Base-by-base conservation (phyloP, 2,329 filamentous ascomycete species). In the Pleoardoris graminearum region DNA sequence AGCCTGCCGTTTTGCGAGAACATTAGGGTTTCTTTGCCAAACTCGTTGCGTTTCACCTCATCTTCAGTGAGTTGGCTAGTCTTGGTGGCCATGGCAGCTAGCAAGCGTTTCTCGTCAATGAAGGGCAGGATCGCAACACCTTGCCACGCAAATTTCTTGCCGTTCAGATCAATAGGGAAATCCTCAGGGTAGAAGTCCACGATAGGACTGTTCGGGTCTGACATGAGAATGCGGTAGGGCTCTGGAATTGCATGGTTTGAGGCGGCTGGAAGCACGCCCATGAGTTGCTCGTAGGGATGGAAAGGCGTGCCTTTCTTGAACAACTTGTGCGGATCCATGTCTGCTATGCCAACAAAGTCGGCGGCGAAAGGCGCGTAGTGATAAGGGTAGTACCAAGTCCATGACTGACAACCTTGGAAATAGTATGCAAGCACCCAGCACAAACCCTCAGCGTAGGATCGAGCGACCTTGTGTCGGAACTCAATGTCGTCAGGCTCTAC, bases 321-420 rank as follows among this genome's bases (percentile, higher is more conserved):
- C 16, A 82, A 79, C 59, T 96, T 84, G 21, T 63, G 63, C 5
- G 69, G 68, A 27, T 89, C 81, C 80, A 96, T 85, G 61, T 91
- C 86, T 47, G 81, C 84, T 39, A 99, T 80, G 50, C 92, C 87
- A 53, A 89, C 87, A 72, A 99, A 99, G 73, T 99, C 94, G 47
- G 91, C 89, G 2, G 94, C 94, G 70, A 99, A 99, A 3, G 95
- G 94, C 1, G 94, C 95, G 70, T 99, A 99, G 71, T 99, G 94
- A 68, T 97, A 96, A 0, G 94, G 94, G 69, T 97, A 99, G 72
- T 94, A 99, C 94, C 94, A 99, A 47, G 93, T 95, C 94, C 95
- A 99, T 0, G 91, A 97, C 19, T 94, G 91, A 66, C 94, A 99
- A 22, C 94, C 94, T 74, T 99, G 94, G 74, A 97, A 96, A 73